A percentile compares a stretch with the other conserved stretches of the same genome.
phyloP scores from a whole-genome alignment of 106 monocot species.

The Acanthochlamys bracteata region DNA sequence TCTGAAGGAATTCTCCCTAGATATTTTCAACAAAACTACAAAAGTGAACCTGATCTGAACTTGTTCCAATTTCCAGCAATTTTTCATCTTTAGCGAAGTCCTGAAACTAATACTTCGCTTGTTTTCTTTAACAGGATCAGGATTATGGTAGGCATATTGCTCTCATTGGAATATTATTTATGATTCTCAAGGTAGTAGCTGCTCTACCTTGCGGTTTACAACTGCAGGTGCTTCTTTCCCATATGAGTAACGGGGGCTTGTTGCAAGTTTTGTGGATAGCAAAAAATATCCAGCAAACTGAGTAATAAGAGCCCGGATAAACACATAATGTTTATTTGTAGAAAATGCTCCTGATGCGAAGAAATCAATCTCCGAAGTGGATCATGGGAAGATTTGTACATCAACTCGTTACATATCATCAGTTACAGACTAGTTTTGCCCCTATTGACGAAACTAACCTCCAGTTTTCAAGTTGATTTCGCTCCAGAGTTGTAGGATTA shows the following conservation, averaged over 20 bases:
- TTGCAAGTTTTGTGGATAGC: conserved; percentile 67
- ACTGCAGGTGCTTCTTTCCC: conserved; percentile 29
- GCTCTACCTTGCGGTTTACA: conserved; percentile 16
- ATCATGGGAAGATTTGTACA: too few relatives aligned
- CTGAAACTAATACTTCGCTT: too few relatives aligned
- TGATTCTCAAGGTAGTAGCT: conserved; percentile 19
- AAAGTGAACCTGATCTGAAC: conserved; percentile 21
- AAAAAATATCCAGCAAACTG: conserved; percentile 12
- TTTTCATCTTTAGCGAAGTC: too few relatives aligned
- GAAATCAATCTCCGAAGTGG: too few relatives aligned
- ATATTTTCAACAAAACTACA: conserved; percentile 14
- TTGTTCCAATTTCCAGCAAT: too few relatives aligned
- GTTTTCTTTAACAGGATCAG: conserved; percentile 22
- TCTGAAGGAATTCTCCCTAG: conserved; percentile 34
- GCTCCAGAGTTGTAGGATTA: too few relatives aligned
- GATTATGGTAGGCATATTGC: conserved; percentile 7
- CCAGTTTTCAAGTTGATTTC: too few relatives aligned
- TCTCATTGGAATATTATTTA: conserved; percentile 40
- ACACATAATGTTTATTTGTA: too few relatives aligned
- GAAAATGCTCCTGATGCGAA: too few relatives aligned
- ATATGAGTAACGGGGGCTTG: conserved; percentile 53
- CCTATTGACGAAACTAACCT: too few relatives aligned
- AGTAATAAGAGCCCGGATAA: background rate
- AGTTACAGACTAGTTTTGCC: too few relatives aligned
- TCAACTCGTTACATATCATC: too few relatives aligned